A percentile compares a stretch with the other conserved stretches of the same genome.
These are phyloP conservation scores for Sarocladiaceae sp. DNA, from an alignment of 2,329 filamentous ascomycete species.

Conservation along the genomic window DNA sequence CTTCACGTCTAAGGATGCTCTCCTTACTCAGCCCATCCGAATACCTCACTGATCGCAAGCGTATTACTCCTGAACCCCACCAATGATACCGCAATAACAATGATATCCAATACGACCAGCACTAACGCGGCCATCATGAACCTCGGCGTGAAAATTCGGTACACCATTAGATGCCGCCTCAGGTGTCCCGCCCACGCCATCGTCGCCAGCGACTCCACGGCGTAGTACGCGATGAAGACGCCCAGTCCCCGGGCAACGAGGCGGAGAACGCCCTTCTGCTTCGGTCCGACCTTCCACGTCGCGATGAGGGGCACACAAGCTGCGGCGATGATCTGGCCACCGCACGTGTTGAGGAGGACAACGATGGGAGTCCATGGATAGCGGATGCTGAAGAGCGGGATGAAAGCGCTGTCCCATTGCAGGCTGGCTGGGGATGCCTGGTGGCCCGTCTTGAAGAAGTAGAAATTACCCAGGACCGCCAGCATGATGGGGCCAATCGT, in stretches of 20 bases:
- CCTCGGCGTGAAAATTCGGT: constrained; percentile 83
- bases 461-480: constrained; percentile 82
- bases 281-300: constrained; percentile 83
- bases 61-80: constrained; percentile 70
- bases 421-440: constrained; percentile 82
- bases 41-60: constrained; percentile 75
- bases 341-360: constrained; percentile 80
- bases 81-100: constrained; percentile 65
- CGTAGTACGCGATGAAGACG: constrained; percentile 75
- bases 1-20: no score
- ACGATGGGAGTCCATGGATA: constrained; percentile 88
- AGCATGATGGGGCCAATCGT: constrained; percentile 80
- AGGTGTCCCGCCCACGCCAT: constrained; percentile 87
- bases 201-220: constrained; percentile 75
- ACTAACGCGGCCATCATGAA: constrained; percentile 77
- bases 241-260: constrained; percentile 64
- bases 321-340: constrained; percentile 77
- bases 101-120: constrained; percentile 70
- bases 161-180: constrained; percentile 91
- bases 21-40: constrained; percentile 63
- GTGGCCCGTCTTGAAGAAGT: constrained; percentile 98
- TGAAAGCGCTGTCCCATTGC: constrained; percentile 95
- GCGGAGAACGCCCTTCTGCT: constrained; percentile 62
- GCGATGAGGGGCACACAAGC: constrained; percentile 73
- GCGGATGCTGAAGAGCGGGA: constrained; percentile 71